phyloP scores from a whole-genome alignment of 768 basidiomycete species.

The Tulasnella sp. region DNA sequence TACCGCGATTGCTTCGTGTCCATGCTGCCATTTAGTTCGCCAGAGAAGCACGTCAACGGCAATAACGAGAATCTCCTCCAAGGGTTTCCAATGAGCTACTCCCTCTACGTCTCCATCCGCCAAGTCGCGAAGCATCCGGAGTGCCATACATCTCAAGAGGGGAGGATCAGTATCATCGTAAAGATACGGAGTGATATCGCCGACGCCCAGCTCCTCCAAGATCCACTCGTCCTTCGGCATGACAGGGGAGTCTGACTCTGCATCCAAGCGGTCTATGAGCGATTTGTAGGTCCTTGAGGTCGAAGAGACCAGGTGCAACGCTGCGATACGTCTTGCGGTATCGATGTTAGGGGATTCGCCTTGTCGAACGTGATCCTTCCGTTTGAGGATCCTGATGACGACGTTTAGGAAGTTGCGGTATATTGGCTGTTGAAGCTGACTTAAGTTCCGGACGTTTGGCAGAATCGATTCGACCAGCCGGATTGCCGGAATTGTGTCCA shows the following conservation, averaged over 20 bases:
- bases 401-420: background rate
- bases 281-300: background rate
- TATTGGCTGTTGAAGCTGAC: background rate
- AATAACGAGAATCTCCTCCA: background rate
- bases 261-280: background rate
- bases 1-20: background rate
- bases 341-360: background rate
- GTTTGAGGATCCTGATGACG: background rate
- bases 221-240: background rate
- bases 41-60: background rate
- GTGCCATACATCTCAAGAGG: background rate
- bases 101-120: background rate
- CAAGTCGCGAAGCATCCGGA: background rate
- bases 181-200: background rate
- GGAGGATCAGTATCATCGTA: background rate
- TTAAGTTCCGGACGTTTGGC: background rate
- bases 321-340: background rate
- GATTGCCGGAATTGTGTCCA: background rate
- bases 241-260: background rate
- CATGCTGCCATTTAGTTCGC: background rate
- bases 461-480: background rate
- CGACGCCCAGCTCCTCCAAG: background rate
- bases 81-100: background rate
- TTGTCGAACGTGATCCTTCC: background rate
- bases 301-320: background rate